Evolutionary conservation across 345 rosid genomes (phyloP), one percentile per base, ranked within the genome.

Genomic region (Salix viminalis): DNA sequence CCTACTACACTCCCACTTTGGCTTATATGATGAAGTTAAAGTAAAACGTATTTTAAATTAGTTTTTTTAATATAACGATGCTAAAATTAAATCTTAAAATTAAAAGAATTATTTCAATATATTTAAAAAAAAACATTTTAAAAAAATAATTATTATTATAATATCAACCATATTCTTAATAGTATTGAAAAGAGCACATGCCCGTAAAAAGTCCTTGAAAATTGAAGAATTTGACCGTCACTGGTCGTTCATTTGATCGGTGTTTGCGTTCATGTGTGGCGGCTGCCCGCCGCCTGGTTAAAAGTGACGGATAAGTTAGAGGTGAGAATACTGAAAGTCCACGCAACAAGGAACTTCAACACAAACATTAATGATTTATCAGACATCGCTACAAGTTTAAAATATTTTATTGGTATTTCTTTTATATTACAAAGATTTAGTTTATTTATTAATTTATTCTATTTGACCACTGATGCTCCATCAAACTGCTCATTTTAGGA

Each of bases 151-250:
- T 0, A 5, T 34, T 34, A 34, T 34, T 34, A 34, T 34, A 34
- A 34, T 34, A 5, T 0, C 36, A 34, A 34, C 0, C 34, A 32
- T 34, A 34, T 34, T 34, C 1, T 32, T 5, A 34, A 70, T 50
- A 70, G 56, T 15, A 42, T 26, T 26, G 76, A 64, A 44, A 46
- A 18, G 37, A 52, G 1, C 15, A 42, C 15, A 21, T n/a, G 71
- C 71, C 14, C 48, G 28, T 68, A 26, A n/a, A 3, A 9, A 24
- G 69, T 30, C 76, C 5, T 62, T 44, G 19, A 18, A 32, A 32
- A 34, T 50, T 75, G 65, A 65, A 75, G 61, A 65, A 30, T 46
- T 65, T 65, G 71, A 75, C 71, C 44, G 71, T 46, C 48, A 18
- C 50, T 28, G 30, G 34, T 32, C 24, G 6, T 9, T 9, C 19